phyloP scores from a whole-genome alignment of 257 asterid species.

The Solanum peruvianum region DNA sequence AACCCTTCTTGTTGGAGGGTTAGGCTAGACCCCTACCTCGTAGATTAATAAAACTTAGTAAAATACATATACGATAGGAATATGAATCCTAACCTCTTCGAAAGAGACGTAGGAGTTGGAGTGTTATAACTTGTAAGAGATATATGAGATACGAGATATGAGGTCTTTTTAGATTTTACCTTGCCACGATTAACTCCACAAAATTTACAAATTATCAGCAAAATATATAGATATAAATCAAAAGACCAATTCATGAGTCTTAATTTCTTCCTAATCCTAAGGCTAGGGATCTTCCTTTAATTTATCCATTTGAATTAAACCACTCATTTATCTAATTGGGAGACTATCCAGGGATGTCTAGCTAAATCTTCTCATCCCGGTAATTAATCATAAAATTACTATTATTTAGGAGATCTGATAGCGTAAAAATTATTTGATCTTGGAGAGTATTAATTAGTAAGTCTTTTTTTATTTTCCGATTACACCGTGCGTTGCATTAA shows the following conservation, averaged over 20 bases:
- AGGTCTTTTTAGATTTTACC: not conserved
- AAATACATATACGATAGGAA: not conserved
- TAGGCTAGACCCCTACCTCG: not conserved
- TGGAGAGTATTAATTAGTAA: not conserved
- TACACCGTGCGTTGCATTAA: constrained; percentile 4
- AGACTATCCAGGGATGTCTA: not conserved
- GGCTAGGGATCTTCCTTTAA: not conserved
- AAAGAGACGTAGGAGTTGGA: not conserved
- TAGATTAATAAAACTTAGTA: not conserved
- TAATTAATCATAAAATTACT: not conserved
- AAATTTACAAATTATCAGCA: not conserved
- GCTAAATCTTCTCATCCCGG: not conserved
- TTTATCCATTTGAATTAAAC: not conserved
- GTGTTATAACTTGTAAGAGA: not conserved
- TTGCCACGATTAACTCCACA: not conserved
- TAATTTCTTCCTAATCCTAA: not conserved
- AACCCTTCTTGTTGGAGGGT: not conserved
- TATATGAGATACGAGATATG: not conserved
- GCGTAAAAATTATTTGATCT: not conserved
- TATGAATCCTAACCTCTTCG: not conserved
- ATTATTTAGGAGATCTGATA: not conserved
- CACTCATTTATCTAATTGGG: not conserved
- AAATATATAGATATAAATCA: not conserved
- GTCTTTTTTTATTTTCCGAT: not conserved
- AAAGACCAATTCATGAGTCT: not conserved